Percentiles rank a stretch among this genome's conserved stretches.
Conservation (phyloP, 257 asterid genomes). For the Oldenlandia corymbosa region DNA sequence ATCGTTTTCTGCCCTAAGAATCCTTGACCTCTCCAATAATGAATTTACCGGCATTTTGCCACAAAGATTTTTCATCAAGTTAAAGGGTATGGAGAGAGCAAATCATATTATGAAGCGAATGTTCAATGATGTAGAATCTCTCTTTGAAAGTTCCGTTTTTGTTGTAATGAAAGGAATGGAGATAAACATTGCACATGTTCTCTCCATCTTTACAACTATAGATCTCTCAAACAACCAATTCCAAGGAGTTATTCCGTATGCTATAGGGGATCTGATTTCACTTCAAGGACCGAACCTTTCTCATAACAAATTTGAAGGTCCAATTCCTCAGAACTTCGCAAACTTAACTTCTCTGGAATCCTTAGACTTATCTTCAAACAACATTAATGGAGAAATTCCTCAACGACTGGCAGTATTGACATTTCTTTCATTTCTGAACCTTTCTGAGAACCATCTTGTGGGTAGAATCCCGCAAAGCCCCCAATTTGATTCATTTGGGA, state of each 20-base stretch:
- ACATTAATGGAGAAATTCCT: constrained; percentile 14
- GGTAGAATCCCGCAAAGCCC: constrained; percentile 6
- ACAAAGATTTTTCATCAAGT: background rate
- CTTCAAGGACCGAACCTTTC: constrained; percentile 15
- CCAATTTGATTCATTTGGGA: constrained; percentile 17
- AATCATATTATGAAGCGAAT: too few relatives aligned
- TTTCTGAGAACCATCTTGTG: constrained; percentile 1
- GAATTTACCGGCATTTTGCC: constrained; percentile 14
- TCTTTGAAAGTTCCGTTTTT: background rate
- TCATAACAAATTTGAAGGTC: constrained; percentile 14
- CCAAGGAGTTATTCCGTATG: constrained; percentile 10
- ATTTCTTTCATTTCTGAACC: background rate
- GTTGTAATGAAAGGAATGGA: constrained; percentile 2
- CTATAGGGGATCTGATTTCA: background rate
- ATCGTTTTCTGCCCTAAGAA: constrained; percentile 15
- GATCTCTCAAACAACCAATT: constrained; percentile 22
- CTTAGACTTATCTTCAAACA: constrained; percentile 15
- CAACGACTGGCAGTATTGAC: background rate
- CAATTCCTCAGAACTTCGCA: constrained; percentile 18
- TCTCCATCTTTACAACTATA: background rate
- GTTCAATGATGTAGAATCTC: background rate
- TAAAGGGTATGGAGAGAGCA: constrained; percentile 15
- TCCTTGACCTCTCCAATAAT: constrained; percentile 17
- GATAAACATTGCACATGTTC: background rate
- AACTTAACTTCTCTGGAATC: constrained; percentile 19